These are phyloP conservation scores for Chara braunii DNA, from an alignment of 139 green algal genomes.

Conservation along the genomic window DNA sequence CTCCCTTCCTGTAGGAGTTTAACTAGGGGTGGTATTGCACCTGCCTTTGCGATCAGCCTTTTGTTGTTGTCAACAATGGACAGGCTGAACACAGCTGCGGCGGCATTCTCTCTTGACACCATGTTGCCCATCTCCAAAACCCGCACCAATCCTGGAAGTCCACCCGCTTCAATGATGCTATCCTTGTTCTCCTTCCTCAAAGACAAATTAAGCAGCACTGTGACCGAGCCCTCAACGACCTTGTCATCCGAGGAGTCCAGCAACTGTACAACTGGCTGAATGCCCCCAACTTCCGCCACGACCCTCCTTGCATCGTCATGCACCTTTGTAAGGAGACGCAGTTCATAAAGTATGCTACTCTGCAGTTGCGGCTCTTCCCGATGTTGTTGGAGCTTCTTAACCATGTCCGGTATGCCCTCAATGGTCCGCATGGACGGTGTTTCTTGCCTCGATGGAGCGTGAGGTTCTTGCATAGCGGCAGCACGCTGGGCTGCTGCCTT, in stretches of 20 bases:
- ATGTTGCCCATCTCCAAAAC: too few species aligned
- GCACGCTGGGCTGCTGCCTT: too few species aligned
- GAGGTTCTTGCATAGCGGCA: too few species aligned
- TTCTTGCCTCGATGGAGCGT: too few species aligned
- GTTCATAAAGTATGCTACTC: neutral
- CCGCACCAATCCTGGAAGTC: too few species aligned
- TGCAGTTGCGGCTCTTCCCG: too few species aligned
- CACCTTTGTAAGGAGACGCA: slow-evolving; percentile 22
- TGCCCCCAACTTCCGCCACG: slow-evolving; percentile 16
- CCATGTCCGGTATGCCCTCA: too few species aligned
- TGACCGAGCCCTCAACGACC: slow-evolving; percentile 22
- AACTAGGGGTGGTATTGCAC: slow-evolving; percentile 23
- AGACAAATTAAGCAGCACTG: slow-evolving; percentile 27
- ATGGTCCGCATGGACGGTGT: too few species aligned
- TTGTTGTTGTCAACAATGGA: slow-evolving; percentile 35
- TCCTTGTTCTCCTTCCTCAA: slow-evolving; percentile 36
- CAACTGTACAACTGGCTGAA: slow-evolving; percentile 13
- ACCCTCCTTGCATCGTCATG: slow-evolving; percentile 9
- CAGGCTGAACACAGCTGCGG: slow-evolving; percentile 28
- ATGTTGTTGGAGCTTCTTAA: too few species aligned
- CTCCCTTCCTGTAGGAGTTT: slow-evolving; percentile 20
- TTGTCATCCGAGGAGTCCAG: slow-evolving; percentile 20
- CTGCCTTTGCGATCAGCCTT: slow-evolving; percentile 13
- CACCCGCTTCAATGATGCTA: too few species aligned
- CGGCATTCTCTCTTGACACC: slow-evolving; percentile 29